These are phyloP conservation scores for Diaporthe citriasiana DNA, from an alignment of 2,329 filamentous ascomycete species.

Conservation along the genomic window DNA sequence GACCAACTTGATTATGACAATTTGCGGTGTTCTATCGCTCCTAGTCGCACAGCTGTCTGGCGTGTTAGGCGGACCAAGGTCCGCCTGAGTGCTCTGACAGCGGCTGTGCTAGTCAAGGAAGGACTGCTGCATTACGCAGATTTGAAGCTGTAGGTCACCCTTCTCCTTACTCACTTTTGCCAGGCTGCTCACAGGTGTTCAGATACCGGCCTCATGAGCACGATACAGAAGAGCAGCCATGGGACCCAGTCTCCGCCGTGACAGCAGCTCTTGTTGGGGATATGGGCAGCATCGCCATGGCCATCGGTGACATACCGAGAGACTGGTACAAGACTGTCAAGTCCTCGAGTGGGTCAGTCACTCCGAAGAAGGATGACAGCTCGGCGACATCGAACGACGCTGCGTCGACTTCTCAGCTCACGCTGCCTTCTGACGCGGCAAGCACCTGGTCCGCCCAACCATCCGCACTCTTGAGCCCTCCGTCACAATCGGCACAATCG, in stretches of 20 bases:
- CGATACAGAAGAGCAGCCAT: constrained; percentile 82
- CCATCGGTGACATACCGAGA: constrained; percentile 79
- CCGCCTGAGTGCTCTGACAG: constrained; percentile 79
- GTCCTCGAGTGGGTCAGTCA: constrained; percentile 17
- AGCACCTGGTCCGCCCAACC: constrained; percentile 26
- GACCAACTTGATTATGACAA: constrained; percentile 75
- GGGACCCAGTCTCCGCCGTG: constrained; percentile 83
- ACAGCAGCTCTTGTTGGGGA: constrained; percentile 86
- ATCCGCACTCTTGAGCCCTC: constrained; percentile 5
- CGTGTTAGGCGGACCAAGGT: constrained; percentile 77
- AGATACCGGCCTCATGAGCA: constrained; percentile 74
- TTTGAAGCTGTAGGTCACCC: constrained; percentile 74
- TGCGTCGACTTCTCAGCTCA: constrained; percentile 34
- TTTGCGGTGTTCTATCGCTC: constrained; percentile 79
- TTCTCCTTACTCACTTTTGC: not conserved
- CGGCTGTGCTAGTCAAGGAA: constrained; percentile 75
- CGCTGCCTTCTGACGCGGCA: constrained; percentile 35
- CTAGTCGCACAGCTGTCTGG: constrained; percentile 81
- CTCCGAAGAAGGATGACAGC: constrained; percentile 29
- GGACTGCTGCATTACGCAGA: constrained; percentile 77
- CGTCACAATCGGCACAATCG: constrained; percentile 1
- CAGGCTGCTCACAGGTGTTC: constrained; percentile 38
- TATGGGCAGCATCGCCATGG: constrained; percentile 84
- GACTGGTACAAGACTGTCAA: constrained; percentile 64
- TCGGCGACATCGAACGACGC: constrained; percentile 29